Base-by-base conservation (phyloP, 768 basidiomycete species). In the Podaxis sp. region DNA sequence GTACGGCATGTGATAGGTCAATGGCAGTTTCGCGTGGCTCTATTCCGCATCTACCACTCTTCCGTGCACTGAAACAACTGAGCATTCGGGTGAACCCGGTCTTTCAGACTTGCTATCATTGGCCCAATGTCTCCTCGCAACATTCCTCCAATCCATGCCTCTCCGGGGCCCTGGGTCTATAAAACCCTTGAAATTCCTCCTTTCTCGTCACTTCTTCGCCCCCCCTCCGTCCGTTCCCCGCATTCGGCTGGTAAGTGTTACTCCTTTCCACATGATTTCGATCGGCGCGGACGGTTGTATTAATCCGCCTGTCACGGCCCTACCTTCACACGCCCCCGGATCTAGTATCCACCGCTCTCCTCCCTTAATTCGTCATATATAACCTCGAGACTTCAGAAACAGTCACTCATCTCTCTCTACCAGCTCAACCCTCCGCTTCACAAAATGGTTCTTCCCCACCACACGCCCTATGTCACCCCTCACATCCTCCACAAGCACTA, bases 401-500 rank as follows among this genome's bases (percentile, higher is more conserved):
- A 64, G 20, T 70, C 64, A 59, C 65, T 64, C 55, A 49, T 55
- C 46, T 67, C 28, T 62, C 56, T 33, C 56, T 53, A 41, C 33
- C 49, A 59, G 48, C 48, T 49, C 60, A 54, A 59, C 67, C 65
- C 56, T 52, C 65, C 65, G 26, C 54, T 61, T 37, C 56, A 26
- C 65, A 75, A 84, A 67, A 91, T 90, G 89, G 84, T 86, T 67
- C 81, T 84, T 72, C 79, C 85, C 56, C 84, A 88, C 73, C 83
- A 87, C 48, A 92, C 91, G 8, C 92, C 91, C 69, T 91, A 93
- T 73, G 89, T 93, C 57, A 93, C 92, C 66, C 92, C 92, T 37
- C 91, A 92, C 75, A 93, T 93, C 77, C 87, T 91, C 72, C 91
- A 93, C 82, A 91, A 87, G 74, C 76, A 90, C 77, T 93, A 93